These are phyloP conservation scores for Pseudopyrenochaeta lycopersici DNA, from an alignment of 2,329 filamentous ascomycete genomes.

Conservation along the genomic window DNA sequence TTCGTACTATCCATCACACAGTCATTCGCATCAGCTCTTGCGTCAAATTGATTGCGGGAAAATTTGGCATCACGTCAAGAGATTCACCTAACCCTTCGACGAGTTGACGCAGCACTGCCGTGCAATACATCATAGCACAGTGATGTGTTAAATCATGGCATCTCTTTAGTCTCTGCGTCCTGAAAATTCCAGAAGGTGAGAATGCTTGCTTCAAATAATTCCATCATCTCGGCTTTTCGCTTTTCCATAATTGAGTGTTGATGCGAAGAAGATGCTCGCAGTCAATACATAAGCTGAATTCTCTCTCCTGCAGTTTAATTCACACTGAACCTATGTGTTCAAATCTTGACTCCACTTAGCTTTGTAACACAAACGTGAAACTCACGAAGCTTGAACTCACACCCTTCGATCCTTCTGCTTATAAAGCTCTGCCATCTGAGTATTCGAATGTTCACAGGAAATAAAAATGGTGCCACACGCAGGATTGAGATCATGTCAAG, in stretches of 20 bases:
- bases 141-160: not conserved
- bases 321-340: slow-evolving; percentile 4
- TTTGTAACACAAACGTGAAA: slow-evolving; percentile 6
- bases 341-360: slow-evolving; percentile 9
- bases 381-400: slow-evolving; percentile 14
- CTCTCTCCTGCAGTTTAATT: not conserved
- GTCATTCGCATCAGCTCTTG: slow-evolving; percentile 7
- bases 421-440: not conserved
- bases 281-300: too few relatives aligned
- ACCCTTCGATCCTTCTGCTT: not conserved
- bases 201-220: not conserved
- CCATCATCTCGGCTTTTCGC: not conserved
- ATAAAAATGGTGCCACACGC: not conserved
- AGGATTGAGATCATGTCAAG: too few relatives aligned
- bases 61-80: not conserved
- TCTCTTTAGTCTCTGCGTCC: not conserved
- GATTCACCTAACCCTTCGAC: too few relatives aligned
- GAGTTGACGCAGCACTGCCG: too few relatives aligned
- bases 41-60: not conserved
- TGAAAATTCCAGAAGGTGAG: not conserved
- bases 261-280: too few relatives aligned
- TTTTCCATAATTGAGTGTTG: not conserved
- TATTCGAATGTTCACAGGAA: not conserved
- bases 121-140: too few relatives aligned
- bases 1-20: not conserved